Conservation (phyloP, 1,284 basidiomycete genomes). For the Puccinia triticina region DNA sequence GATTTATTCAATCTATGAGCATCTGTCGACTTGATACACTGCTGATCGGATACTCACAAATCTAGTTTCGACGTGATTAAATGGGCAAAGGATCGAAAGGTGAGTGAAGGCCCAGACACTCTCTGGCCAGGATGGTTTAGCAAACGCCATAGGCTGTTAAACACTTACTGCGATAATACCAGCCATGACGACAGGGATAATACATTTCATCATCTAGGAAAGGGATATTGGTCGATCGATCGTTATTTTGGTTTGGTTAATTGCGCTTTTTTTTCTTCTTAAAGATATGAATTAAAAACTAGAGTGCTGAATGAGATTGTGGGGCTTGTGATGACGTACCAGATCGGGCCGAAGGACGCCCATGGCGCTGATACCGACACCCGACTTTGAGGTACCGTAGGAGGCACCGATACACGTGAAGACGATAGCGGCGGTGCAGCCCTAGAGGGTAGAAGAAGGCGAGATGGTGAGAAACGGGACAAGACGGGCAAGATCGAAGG, state of each 20-base stretch:
- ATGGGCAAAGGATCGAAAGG: background rate
- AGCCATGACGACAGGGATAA: conserved; percentile 60
- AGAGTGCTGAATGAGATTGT: too few relatives aligned
- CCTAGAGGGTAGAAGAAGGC: background rate
- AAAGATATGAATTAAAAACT: background rate
- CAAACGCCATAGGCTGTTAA: too few relatives aligned
- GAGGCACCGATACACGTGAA: conserved; percentile 53
- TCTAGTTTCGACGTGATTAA: conserved; percentile 37
- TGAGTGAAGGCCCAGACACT: background rate
- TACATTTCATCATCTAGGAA: conserved; percentile 52
- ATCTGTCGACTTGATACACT: conserved; percentile 20
- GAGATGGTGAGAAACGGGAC: background rate
- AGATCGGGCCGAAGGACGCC: conserved; percentile 64
- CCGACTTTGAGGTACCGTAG: conserved; percentile 64
- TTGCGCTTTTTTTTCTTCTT: background rate
- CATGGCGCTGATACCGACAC: conserved; percentile 64
- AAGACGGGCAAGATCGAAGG: background rate
- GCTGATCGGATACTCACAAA: conserved; percentile 51
- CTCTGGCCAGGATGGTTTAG: background rate
- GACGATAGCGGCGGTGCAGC: conserved; percentile 47
- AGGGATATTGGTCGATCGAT: background rate
- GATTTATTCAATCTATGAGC: conserved; percentile 51
- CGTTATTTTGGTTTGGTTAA: background rate
- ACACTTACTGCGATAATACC: conserved; percentile 60
- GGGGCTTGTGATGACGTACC: conserved; percentile 53